Percentiles rank a stretch among this genome's conserved stretches.
Conservation (phyloP, 495 filamentous ascomycete genomes). For the Penicillium malachiteum region DNA sequence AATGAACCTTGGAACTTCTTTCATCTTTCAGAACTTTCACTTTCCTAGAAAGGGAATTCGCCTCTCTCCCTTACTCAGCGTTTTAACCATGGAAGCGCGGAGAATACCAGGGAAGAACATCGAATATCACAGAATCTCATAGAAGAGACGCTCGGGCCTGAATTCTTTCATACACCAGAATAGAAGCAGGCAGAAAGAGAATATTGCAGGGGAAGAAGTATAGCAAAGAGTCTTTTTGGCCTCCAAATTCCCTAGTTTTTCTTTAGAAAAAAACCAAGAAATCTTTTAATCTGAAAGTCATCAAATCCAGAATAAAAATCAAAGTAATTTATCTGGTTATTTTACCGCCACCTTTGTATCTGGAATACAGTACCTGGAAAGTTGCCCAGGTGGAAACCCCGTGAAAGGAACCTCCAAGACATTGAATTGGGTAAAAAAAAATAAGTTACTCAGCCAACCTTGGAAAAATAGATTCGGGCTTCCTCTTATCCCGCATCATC, state of each 20-base stretch:
- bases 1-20: too few relatives aligned
- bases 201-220: conserved; percentile 1
- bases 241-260: background rate
- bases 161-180: conserved; percentile 12
- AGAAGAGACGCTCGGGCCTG: conserved; percentile 36
- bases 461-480: conserved; percentile 6
- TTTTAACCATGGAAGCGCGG: conserved; percentile 19
- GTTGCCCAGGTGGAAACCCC: too few relatives aligned
- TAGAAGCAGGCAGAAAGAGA: conserved; percentile 26
- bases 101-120: conserved; percentile 26
- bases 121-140: conserved; percentile 37
- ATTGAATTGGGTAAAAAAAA: conserved; percentile 20
- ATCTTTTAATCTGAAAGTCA: background rate
- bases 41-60: background rate
- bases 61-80: conserved; percentile 2
- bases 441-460: conserved; percentile 27
- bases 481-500: conserved; percentile 24
- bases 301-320: too few relatives aligned
- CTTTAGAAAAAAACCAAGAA: background rate
- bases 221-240: conserved; percentile 9
- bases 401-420: too few relatives aligned
- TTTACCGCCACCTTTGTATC: background rate
- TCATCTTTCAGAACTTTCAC: too few relatives aligned
- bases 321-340: background rate
- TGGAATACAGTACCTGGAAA: conserved; percentile 16